Percentiles rank a stretch among this genome's conserved stretches.
Evolutionary conservation across 208 protist genomes (phyloP).

Genomic region (Leishmania martiniquensis): DNA sequence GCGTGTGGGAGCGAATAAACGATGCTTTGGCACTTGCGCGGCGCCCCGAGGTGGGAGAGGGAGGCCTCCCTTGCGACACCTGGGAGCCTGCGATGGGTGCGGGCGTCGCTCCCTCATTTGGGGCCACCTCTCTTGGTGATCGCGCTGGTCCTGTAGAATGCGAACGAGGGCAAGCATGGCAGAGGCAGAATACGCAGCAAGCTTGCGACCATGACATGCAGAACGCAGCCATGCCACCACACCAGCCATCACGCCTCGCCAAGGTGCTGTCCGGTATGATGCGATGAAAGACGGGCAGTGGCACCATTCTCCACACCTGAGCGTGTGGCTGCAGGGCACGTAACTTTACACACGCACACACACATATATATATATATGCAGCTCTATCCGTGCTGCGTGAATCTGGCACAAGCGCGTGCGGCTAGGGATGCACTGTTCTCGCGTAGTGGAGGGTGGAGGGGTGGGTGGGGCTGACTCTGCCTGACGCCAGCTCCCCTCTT

Average conservation of each 20-base stretch:
- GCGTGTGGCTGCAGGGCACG: too few species aligned
- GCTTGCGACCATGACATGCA: background rate
- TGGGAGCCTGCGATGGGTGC: background rate
- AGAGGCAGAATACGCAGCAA: background rate
- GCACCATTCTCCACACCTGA: background rate
- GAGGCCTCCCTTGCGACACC: background rate
- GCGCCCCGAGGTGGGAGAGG: background rate
- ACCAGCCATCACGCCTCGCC: background rate
- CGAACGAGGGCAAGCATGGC: background rate
- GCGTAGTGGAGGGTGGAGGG: background rate
- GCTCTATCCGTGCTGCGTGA: too few species aligned
- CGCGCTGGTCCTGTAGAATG: background rate
- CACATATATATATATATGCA: too few species aligned
- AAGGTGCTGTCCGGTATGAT: background rate
- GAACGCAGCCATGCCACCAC: background rate
- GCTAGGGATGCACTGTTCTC: background rate
- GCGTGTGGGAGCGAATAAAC: slow-evolving; percentile 16
- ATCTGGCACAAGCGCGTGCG: too few species aligned
- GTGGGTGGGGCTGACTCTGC: background rate
- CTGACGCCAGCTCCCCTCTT: too few species aligned
- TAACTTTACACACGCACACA: too few species aligned
- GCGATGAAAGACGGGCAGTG: background rate
- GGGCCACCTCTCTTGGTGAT: background rate
- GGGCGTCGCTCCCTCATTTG: background rate
- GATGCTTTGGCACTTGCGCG: background rate